A percentile compares a stretch with the other conserved stretches of the same genome.
These are phyloP conservation scores for Rostrohypoxylon terebratum DNA, from an alignment of 495 filamentous ascomycete genomes.

Conservation along the genomic window DNA sequence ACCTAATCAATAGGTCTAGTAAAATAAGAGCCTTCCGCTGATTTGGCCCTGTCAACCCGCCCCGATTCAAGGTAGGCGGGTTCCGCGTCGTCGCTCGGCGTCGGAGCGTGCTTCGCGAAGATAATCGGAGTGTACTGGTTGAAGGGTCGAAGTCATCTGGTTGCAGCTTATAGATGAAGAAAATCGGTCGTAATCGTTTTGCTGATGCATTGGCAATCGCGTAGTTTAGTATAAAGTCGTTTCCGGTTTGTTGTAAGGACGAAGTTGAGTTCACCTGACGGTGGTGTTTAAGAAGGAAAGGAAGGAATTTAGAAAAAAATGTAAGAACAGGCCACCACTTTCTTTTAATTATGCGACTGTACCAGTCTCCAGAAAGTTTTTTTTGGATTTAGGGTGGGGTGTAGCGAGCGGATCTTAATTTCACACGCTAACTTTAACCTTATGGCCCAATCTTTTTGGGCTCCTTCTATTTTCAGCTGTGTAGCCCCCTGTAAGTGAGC, in stretches of 20 bases:
- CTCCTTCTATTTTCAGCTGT: constrained; percentile 33
- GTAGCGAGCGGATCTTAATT: constrained; percentile 38
- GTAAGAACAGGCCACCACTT: constrained; percentile 26
- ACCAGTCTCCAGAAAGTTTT: constrained; percentile 9
- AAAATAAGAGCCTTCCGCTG: constrained; percentile 33
- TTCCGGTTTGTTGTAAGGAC: constrained; percentile 26
- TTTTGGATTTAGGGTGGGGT: constrained; percentile 21
- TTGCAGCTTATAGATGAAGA: constrained; percentile 58
- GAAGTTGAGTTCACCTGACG: constrained; percentile 44
- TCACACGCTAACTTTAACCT: constrained; percentile 19
- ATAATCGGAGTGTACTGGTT: constrained; percentile 53
- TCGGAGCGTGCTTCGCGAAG: constrained; percentile 59
- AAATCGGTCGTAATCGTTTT: constrained; percentile 55
- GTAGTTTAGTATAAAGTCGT: constrained; percentile 20
- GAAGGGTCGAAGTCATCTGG: constrained; percentile 62
- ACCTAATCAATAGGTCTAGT: constrained; percentile 19
- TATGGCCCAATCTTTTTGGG: background rate
- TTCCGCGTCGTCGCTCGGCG: constrained; percentile 63
- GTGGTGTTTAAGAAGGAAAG: constrained; percentile 45
- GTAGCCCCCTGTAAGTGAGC: constrained; percentile 5
- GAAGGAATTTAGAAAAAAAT: constrained; percentile 26
- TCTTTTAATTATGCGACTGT: constrained; percentile 24
- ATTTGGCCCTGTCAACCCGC: constrained; percentile 39
- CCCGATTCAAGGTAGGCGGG: constrained; percentile 56
- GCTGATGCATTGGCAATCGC: constrained; percentile 60